Base-by-base conservation (phyloP, 192 early-diverging fungal genomes). In the Rhizophagus clarus region DNA sequence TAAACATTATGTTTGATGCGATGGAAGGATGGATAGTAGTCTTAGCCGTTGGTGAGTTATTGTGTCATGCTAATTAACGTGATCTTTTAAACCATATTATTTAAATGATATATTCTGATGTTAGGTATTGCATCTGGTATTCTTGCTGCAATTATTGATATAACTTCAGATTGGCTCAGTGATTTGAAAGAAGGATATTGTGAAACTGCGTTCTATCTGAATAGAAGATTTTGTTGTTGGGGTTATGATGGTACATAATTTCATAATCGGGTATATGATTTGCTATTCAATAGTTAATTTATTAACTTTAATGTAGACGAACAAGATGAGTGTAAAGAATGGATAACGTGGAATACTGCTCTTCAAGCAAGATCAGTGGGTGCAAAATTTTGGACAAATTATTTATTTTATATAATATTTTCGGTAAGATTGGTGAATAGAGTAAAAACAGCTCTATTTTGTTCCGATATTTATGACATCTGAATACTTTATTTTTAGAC, bases 21-120 rank as follows among this genome's bases (percentile, higher is more conserved):
- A 89, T 91, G 31, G 93, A 97, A 84, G 93, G 92, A 49, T 98
- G 97, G 97, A 84, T 97, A 34, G 87, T 98, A 11, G 92, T 97
- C 4, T 84, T 90, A 26, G 82, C 93, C 4, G 91, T 96, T 28
- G 93, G 94, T 77, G 81, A 67, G 61, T 84, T 22, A 29, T 29
- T 31, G 14, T 31, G 26, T 29, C 29, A 29, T 24, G 12, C 29
- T 6, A 12, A 28, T 29, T 31, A 66, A 15, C 31, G 4, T 15
- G 10, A 60, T 74, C 81, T 71, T 84, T 81, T 56, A 79, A 81
- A n/a, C 76, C 83, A 60, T 28, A 2, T 75, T 68, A 0, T n/a
- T n/a, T 88, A 76, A 81, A 22, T 83, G 80, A n/a, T 85, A 84
- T 75, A 80, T 88, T 34, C 79, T 83, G 12, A 79, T 84, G 51